A percentile compares a stretch with the other conserved stretches of the same genome.
These are phyloP conservation scores for Stramenopiles sp. DNA, from an alignment of 352 stramenopile genomes.

Conservation along the genomic window DNA sequence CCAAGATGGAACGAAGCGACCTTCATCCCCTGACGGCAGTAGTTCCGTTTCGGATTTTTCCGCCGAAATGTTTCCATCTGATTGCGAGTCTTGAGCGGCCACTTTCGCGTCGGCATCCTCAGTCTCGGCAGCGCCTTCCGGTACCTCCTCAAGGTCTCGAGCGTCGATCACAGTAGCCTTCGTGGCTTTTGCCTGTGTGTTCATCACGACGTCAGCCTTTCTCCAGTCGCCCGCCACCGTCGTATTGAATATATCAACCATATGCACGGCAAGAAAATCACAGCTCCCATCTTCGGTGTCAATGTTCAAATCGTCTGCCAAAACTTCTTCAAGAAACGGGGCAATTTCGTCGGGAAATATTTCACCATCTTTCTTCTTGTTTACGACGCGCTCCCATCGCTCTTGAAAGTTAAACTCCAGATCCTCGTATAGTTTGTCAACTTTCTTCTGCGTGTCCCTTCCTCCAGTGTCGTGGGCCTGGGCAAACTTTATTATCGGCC, in stretches of 20 bases:
- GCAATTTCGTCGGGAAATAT: not conserved
- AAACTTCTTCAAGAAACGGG: not conserved
- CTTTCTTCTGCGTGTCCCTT: not conserved
- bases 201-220: not conserved
- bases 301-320: not conserved
- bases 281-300: not conserved
- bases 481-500: not conserved
- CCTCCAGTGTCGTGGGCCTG: not conserved
- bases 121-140: not conserved
- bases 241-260: not conserved
- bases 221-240: not conserved
- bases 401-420: not conserved
- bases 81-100: no score
- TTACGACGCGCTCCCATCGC: not conserved
- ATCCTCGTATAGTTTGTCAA: slow-evolving; percentile 2
- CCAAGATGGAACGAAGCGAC: not conserved
- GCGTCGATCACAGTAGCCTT: not conserved
- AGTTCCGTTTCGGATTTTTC: no score
- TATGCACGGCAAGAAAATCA: not conserved
- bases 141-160: not conserved
- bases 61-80: no score
- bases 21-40: not conserved
- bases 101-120: not conserved
- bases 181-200: not conserved
- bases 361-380: not conserved